Percentiles rank a stretch among this genome's conserved stretches.
phyloP scores from a whole-genome alignment of 176 grass and related monocot genomes.

The Phoenix roebelenii region DNA sequence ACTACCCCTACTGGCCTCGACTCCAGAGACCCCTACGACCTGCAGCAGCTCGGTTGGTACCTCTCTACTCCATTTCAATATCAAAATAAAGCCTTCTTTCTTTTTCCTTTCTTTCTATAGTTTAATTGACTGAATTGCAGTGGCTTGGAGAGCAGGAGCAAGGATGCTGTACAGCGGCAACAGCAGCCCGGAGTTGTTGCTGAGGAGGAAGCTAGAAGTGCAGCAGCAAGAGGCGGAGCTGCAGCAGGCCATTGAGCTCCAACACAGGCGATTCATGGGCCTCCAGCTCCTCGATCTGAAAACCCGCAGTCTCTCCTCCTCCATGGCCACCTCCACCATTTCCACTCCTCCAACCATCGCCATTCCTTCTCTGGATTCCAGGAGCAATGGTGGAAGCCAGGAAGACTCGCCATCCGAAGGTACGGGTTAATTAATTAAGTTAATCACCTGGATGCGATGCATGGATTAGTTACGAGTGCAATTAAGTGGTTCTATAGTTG shows the following conservation, averaged over 20 bases:
- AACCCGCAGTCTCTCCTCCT: not conserved
- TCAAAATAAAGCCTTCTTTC: no score
- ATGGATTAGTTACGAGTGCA: not conserved
- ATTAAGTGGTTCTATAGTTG: no score
- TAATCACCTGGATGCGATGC: not conserved
- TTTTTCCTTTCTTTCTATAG: not conserved
- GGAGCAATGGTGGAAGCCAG: not conserved
- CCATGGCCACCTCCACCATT: constrained; percentile 1
- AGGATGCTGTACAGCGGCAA: constrained; percentile 69
- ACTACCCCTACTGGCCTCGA: constrained; percentile 46
- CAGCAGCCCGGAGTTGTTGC: constrained; percentile 37
- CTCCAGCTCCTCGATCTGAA: constrained; percentile 30
- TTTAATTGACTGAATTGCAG: not conserved
- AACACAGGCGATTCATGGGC: constrained; percentile 13
- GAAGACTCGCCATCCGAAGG: constrained; percentile 14
- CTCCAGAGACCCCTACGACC: constrained; percentile 56
- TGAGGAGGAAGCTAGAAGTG: constrained; percentile 67
- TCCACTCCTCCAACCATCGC: constrained; percentile 17
- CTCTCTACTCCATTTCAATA: no score
- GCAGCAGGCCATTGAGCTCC: constrained; percentile 11
- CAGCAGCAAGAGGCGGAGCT: constrained; percentile 46
- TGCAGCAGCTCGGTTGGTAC: constrained; percentile 61
- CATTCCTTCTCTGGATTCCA: constrained; percentile 1
- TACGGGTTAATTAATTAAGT: not conserved
- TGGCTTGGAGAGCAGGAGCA: constrained; percentile 29